Evolutionary conservation across 2,329 filamentous ascomycete genomes (phyloP).

Genomic region (Basipetospora chlamydospora): DNA sequence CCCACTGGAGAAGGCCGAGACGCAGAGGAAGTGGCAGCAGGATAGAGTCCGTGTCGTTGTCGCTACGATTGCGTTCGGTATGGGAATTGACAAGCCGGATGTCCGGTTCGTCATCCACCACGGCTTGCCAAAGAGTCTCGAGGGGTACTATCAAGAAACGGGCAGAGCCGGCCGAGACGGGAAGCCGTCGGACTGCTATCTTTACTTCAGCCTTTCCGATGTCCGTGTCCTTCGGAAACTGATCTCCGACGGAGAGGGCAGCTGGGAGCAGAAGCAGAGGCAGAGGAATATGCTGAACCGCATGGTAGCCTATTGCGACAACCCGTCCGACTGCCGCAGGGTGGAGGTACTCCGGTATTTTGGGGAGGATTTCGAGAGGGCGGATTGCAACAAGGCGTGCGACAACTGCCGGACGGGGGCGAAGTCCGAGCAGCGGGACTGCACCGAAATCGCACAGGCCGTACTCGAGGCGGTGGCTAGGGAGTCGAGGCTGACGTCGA

Average conservation of each 20-base stretch:
- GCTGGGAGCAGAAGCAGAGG: slow-evolving; percentile 63
- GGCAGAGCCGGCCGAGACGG: slow-evolving; percentile 89
- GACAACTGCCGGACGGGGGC: slow-evolving; percentile 76
- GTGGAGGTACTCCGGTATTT: slow-evolving; percentile 90
- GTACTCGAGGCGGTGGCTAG: slow-evolving; percentile 52
- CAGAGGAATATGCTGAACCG: slow-evolving; percentile 74
- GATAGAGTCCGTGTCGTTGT: slow-evolving; percentile 79
- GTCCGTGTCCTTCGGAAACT: slow-evolving; percentile 59
- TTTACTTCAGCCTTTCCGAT: slow-evolving; percentile 77
- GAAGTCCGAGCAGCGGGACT: slow-evolving; percentile 59
- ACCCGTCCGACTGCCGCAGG: slow-evolving; percentile 72
- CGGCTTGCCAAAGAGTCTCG: slow-evolving; percentile 81
- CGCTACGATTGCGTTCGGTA: slow-evolving; percentile 95
- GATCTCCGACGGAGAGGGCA: slow-evolving; percentile 71
- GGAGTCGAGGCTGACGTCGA: slow-evolving; percentile 50
- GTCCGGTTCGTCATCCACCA: slow-evolving; percentile 95
- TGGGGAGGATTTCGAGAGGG: slow-evolving; percentile 62
- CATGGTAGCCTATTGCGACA: slow-evolving; percentile 81
- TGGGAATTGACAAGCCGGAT: slow-evolving; percentile 98
- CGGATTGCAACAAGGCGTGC: slow-evolving; percentile 60
- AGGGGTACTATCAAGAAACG: slow-evolving; percentile 97
- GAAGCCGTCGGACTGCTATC: slow-evolving; percentile 70
- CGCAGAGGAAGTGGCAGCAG: slow-evolving; percentile 73
- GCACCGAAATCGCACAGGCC: slow-evolving; percentile 57
- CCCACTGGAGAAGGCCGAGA: slow-evolving; percentile 47